Evolutionary conservation across 345 rosid species (phyloP).

Genomic region (Cardamine occulta): DNA sequence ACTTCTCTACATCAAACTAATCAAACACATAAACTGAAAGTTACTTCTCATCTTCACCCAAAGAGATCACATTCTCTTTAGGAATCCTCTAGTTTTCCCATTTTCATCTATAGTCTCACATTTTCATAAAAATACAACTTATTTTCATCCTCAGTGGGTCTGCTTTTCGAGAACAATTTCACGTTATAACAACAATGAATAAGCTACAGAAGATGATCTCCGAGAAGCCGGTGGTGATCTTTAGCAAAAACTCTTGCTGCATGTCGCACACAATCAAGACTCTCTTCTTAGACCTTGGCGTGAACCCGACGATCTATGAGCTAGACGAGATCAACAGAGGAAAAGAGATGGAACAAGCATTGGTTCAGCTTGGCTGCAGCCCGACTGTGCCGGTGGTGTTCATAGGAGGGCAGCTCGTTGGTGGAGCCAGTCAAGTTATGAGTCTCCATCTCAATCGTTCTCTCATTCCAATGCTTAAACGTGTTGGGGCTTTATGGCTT

Average conservation of each 20-base stretch:
- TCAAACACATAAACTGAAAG: slow-evolving; percentile 19
- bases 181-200: slow-evolving; percentile 50
- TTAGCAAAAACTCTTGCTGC: slow-evolving; percentile 72
- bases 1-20: slow-evolving; percentile 25
- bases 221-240: slow-evolving; percentile 76
- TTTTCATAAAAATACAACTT: not conserved
- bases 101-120: not conserved
- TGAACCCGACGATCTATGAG: slow-evolving; percentile 62
- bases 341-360: slow-evolving; percentile 70
- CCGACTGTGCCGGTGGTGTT: slow-evolving; percentile 67
- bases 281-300: slow-evolving; percentile 67
- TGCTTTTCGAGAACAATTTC: not conserved
- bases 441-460: slow-evolving; percentile 75
- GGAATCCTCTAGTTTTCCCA: not conserved
- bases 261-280: slow-evolving; percentile 77
- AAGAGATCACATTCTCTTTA: slow-evolving; percentile 10
- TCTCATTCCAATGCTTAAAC: slow-evolving; percentile 66
- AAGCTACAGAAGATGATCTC: slow-evolving; percentile 54
- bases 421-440: slow-evolving; percentile 80
- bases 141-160: not conserved
- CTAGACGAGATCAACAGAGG: slow-evolving; percentile 65
- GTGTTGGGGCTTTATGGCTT: slow-evolving; percentile 74
- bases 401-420: slow-evolving; percentile 75
- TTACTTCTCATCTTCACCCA: slow-evolving; percentile 18
- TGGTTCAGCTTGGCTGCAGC: slow-evolving; percentile 62